phyloP scores from a whole-genome alignment of 2,329 filamentous ascomycete genomes.

The Sclerotinia trifoliorum region DNA sequence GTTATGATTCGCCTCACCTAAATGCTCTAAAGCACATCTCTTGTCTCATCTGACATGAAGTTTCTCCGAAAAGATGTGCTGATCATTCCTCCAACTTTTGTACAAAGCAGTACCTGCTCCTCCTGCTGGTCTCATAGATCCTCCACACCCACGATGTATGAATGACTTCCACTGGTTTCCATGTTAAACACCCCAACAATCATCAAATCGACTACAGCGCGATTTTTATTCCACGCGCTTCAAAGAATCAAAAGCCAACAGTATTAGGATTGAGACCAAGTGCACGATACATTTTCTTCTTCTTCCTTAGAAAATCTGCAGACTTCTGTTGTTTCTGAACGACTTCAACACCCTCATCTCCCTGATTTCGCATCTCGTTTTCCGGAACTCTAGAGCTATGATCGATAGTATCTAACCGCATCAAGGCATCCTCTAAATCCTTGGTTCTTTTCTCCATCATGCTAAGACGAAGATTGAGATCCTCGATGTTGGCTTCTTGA shows the following conservation, averaged over 20 bases:
- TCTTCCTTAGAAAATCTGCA: background rate
- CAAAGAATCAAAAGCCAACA: background rate
- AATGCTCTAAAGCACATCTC: background rate
- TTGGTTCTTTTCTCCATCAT: background rate
- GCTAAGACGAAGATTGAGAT: background rate
- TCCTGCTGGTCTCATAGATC: too few relatives aligned
- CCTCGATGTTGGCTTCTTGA: background rate
- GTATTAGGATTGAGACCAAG: background rate
- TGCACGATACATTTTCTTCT: slow-evolving; percentile 8
- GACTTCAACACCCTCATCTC: background rate
- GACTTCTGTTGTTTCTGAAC: background rate
- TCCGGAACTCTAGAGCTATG: background rate
- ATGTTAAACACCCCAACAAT: background rate
- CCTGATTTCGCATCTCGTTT: background rate
- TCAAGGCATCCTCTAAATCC: background rate
- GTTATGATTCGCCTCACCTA: background rate
- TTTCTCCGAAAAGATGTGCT: accelerated
- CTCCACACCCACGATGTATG: too few relatives aligned
- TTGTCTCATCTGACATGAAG: background rate
- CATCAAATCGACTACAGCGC: background rate
- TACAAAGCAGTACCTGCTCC: background rate
- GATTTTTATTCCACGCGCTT: accelerated
- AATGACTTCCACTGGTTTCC: too few relatives aligned
- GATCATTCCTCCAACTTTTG: background rate
- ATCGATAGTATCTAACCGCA: background rate